Evolutionary conservation across 2,329 filamentous ascomycete species (phyloP), one percentile per base, ranked within the genome.

Genomic region (Cephalotrichum gorgonifer): DNA sequence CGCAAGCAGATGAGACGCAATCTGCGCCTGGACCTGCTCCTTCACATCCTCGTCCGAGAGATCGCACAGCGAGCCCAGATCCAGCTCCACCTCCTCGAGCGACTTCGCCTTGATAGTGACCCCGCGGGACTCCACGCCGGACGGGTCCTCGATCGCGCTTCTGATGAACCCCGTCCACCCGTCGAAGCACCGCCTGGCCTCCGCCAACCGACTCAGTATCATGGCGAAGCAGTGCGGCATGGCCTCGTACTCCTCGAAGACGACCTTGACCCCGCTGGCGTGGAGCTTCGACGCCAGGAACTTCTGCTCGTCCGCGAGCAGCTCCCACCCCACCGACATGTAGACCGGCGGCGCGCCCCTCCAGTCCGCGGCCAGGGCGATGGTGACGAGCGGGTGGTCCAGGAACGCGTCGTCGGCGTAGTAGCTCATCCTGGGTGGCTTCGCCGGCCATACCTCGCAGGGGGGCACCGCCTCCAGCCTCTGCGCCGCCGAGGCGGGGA

Each of bases 221-320:
- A 80, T 57, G 1, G 75, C 78, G 59, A 88, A 91, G 55, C 78
- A 80, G 64, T 90, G 86, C 48, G 87, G 85, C 86, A 91, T 91
- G 3, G 79, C 83, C 61, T 89, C 82, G 60, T 81, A 93, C 64
- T 88, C 78, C 60, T 86, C 79, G 57, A 81, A 85, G 3, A 78
- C 71, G 0, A 90, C 76, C 0, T 58, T 59, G 0, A 83, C 82
- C 5, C 77, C 79, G 43, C 85, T 76, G 7, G 57, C 54, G 15
- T 69, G 69, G 11, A 86, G 69, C 35, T 73, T 71, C 38, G 67
- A 64, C 0, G 81, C 84, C 2, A 87, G 59, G 47, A 78, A 78
- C 54, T 72, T 73, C 52, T 73, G 74, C 62, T 89, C 85, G 61
- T 88, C 85, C 1, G 76, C 70, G 9, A 91, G 70, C 55, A 84